phyloP scores from a whole-genome alignment of 257 asterid species.

The Vinca minor region DNA sequence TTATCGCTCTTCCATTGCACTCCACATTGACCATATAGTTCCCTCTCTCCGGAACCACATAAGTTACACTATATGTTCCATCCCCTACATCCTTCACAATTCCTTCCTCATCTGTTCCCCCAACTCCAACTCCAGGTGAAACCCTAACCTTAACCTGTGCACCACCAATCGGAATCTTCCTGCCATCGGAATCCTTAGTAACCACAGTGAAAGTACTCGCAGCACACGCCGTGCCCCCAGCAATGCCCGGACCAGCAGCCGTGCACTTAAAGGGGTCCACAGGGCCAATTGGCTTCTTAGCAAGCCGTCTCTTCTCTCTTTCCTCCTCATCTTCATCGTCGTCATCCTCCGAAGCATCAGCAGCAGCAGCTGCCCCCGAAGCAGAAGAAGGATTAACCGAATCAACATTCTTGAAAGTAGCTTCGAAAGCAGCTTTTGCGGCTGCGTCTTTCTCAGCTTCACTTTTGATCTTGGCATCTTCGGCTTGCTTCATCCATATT shows the following conservation, averaged over 20 bases:
- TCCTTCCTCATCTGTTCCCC: slow-evolving; percentile 75
- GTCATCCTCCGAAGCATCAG: slow-evolving; percentile 41
- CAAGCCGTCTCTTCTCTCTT: slow-evolving; percentile 37
- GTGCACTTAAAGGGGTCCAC: slow-evolving; percentile 88
- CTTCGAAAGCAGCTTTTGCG: no score
- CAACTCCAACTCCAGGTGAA: slow-evolving; percentile 83
- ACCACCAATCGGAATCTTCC: slow-evolving; percentile 80
- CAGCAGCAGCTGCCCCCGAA: slow-evolving; percentile 9
- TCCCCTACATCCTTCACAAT: slow-evolving; percentile 89
- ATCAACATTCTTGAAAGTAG: slow-evolving; percentile 61
- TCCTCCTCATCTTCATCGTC: slow-evolving; percentile 60
- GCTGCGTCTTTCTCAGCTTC: slow-evolving; percentile 94
- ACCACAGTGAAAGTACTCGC: slow-evolving; percentile 68
- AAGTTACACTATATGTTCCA: slow-evolving; percentile 79
- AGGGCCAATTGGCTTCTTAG: slow-evolving; percentile 53
- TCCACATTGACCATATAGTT: slow-evolving; percentile 93
- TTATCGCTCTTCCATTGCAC: slow-evolving; percentile 84
- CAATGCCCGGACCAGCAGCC: no score
- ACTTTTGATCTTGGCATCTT: slow-evolving; percentile 84
- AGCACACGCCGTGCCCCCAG: slow-evolving; percentile 73
- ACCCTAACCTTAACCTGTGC: no score
- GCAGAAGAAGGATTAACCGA: slow-evolving; percentile 19
- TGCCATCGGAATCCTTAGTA: slow-evolving; percentile 68
- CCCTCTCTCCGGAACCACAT: slow-evolving; percentile 82
- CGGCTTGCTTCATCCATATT: slow-evolving; percentile 96